Base-by-base conservation (phyloP, 345 rosid species). In the Isatis tinctoria region DNA sequence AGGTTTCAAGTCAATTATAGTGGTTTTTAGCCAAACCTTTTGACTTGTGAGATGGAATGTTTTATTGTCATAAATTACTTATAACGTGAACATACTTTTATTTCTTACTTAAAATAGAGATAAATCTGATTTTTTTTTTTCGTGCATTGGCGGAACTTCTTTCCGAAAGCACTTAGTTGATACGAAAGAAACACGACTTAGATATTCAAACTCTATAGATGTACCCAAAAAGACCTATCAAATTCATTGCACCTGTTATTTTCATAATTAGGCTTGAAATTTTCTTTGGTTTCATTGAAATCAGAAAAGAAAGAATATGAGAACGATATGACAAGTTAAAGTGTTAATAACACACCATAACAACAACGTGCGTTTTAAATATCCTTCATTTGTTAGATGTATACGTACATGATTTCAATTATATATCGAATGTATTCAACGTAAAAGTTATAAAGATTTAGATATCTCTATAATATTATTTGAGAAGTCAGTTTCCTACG, bases 211-310 rank as follows among this genome's bases (percentile, higher is more conserved):
- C 65, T 53, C 26, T 41, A 14, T 45, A 22, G 7, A 40, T 36
- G 43, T 18, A 66, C 18, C 17, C 14, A 36, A 3, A 48, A 43
- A 33, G 66, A 24, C 14, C 14, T 65, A 51, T 32, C 39, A 69
- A 30, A 43, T 75, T 62, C 79, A 62, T 53, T 75, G 73, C 32
- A 75, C 79, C 79, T 75, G 74, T 75, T 75, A 41, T 69, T 75
- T 75, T 75, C 79, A 41, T 49, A 20, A 65, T 18, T 66, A 74
- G 52, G 52, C 49, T 65, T 67, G 28, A 26, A 54, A 16, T 2
- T 45, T 65, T 57, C 24, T 8, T 48, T 32, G 18, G 63, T 69
- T 68, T 62, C 51, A 28, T 12, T 10, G 59, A 39, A 27, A 59
- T 74, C 41, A 33, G 48, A 35, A 60, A 41, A 40, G 20, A 68